phyloP scores from a whole-genome alignment of 805 yeast species.

The Lipomyces yamadae region DNA sequence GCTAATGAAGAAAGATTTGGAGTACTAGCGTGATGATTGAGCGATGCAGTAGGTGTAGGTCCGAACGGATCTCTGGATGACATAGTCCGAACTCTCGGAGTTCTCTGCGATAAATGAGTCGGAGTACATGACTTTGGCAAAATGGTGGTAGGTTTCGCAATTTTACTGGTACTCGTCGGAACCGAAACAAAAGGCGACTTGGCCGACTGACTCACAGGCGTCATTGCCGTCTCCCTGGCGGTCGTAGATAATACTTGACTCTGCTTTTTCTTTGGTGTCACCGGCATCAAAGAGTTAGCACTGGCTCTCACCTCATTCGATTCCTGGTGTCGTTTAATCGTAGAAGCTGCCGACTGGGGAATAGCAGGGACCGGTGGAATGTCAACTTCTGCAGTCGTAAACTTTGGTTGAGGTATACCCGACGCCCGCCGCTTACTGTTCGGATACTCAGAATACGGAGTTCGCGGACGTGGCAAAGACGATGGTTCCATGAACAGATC shows the following conservation, averaged over 20 bases:
- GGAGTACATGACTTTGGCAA: background rate
- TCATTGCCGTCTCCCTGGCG: background rate
- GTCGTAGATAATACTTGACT: constrained; percentile 5
- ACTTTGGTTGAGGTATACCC: constrained; percentile 24
- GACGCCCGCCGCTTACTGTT: constrained; percentile 23
- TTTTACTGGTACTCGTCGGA: constrained; percentile 11
- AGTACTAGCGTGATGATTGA: constrained; percentile 33
- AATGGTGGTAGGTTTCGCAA: constrained; percentile 13
- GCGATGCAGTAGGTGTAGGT: constrained; percentile 15
- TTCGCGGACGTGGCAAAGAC: constrained; percentile 13
- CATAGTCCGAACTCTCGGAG: background rate
- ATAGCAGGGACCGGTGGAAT: constrained; percentile 16
- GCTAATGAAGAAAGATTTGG: constrained; percentile 23
- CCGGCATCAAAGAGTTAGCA: background rate
- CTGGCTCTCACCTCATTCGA: constrained; percentile 8
- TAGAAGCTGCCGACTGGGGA: background rate
- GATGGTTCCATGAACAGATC: constrained; percentile 7
- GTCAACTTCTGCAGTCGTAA: constrained; percentile 8
- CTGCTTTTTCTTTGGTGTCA: constrained; percentile 15
- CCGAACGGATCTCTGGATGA: constrained; percentile 23
- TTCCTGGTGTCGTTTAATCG: background rate
- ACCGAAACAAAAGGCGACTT: constrained; percentile 21
- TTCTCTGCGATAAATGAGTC: background rate
- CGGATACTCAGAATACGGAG: constrained; percentile 19
- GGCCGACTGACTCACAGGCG: background rate